Base-by-base conservation (phyloP, 192 early-diverging fungal genomes). In the Nowakowskiella sp. region DNA sequence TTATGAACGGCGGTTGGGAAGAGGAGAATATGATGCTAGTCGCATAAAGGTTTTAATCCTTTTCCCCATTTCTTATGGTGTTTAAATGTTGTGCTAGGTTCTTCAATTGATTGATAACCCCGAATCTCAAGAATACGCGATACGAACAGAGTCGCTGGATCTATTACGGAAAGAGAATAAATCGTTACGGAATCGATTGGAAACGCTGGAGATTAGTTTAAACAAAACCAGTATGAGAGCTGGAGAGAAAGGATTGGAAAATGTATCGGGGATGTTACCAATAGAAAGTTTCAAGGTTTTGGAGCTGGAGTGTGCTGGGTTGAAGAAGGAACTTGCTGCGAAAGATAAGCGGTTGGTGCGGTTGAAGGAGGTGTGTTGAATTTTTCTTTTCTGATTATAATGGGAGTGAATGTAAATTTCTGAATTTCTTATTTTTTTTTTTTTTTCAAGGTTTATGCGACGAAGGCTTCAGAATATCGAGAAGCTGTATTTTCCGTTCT, bases 21-120 rank as follows among this genome's bases (percentile, higher is more conserved):
- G 77, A 10, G 82, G 84, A 13, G 75, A 71, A 31, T 83, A 77
- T 58, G 72, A 87, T 47, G 62, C 72, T 4, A 48, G 57, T 13
- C 77, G 70, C 16, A 79, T 77, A 0, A 78, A 82, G 16, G 55
- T 60, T n/a, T n/a, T n/a, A n/a, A n/a, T n/a, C n/a, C n/a, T n/a
- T n/a, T n/a, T n/a, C n/a, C n/a, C n/a, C n/a, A n/a, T n/a, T n/a
- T n/a, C n/a, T n/a, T n/a, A n/a, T n/a, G n/a, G n/a, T n/a, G n/a
- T n/a, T n/a, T n/a, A n/a, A n/a, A n/a, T n/a, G n/a, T n/a, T 39
- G 36, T 39, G 25, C 26, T 26, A 53, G 56, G 70, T 91, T 16
- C 67, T 91, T 42, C 73, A 85, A 61, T 64, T 89, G n/a, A 74
- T 72, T 16, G 83, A 88, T 39, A 91, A 88, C 59, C 90, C 87